Percentiles rank a stretch among this genome's conserved stretches.
Evolutionary conservation across 805 yeast genomes (phyloP).

Genomic region (Pichia sporocuriosa): DNA sequence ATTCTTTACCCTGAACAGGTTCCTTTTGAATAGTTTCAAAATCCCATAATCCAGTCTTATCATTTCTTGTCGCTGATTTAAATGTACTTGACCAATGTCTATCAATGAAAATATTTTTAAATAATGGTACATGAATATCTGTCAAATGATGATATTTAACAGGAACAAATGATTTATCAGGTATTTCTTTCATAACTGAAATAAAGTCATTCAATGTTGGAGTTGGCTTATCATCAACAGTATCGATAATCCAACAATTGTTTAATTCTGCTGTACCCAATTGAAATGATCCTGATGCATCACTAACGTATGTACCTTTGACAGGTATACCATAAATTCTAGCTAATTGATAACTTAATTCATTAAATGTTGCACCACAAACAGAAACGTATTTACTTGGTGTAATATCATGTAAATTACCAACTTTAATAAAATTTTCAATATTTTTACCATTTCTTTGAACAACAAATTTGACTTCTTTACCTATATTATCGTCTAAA

Average conservation of each 20-base stretch:
- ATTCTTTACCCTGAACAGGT: slow-evolving; percentile 49
- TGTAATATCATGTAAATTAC: slow-evolving; percentile 73
- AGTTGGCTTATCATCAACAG: slow-evolving; percentile 67
- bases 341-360: slow-evolving; percentile 83
- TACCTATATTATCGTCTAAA: slow-evolving; percentile 63
- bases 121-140: slow-evolving; percentile 68
- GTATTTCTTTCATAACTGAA: slow-evolving; percentile 69
- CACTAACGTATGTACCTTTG: slow-evolving; percentile 72
- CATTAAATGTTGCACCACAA: slow-evolving; percentile 82
- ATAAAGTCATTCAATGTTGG: slow-evolving; percentile 71
- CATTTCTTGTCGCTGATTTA: slow-evolving; percentile 58
- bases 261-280: slow-evolving; percentile 46
- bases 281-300: slow-evolving; percentile 72
- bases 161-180: slow-evolving; percentile 68
- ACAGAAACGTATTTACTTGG: slow-evolving; percentile 78
- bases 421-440: slow-evolving; percentile 47
- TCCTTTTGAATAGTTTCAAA: slow-evolving; percentile 47
- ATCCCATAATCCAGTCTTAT: slow-evolving; percentile 51
- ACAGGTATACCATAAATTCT: slow-evolving; percentile 79
- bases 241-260: slow-evolving; percentile 75
- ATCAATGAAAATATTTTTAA: slow-evolving; percentile 64
- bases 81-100: slow-evolving; percentile 80
- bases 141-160: slow-evolving; percentile 69
- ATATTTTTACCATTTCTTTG: slow-evolving; percentile 71
- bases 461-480: slow-evolving; percentile 46